Evolutionary conservation across 768 basidiomycete genomes (phyloP), one percentile per base, ranked within the genome.

Genomic region (Pisolithus sp.): DNA sequence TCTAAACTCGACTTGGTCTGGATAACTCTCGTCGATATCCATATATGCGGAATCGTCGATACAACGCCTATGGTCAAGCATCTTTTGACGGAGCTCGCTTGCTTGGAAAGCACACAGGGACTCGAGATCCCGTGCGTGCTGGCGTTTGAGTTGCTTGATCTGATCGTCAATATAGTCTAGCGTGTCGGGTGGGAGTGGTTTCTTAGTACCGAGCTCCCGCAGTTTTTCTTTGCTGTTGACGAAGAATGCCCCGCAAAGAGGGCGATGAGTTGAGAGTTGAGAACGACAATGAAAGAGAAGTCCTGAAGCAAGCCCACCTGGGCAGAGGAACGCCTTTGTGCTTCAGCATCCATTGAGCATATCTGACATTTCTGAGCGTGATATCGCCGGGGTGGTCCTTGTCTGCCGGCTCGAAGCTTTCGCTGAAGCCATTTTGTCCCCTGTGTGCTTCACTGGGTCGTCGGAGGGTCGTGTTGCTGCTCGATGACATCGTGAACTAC

Each of bases 311-410:
- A 54, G 4, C 73, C 52, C 61, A 77, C 78, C 69, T 64, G 43
- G 76, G 73, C 8, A 76, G 65, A 9, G 63, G 62, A 42, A 65
- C 50, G 38, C 72, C 70, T 48, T 71, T 74, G 48, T 69, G 66
- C 8, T 69, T 69, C 21, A 79, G 57, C 20, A 76, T 61, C 54
- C 65, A 77, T 50, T 71, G 64, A 0, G 73, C 74, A 21, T 62
- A 54, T 7, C 72, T 63, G 42, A 71, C 69, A 21, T 65, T 61
- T 50, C 67, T 62, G 46, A 67, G 54, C 5, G 61, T 53, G 54
- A 61, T 28, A 24, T 64, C 54, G 56, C 64, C 62, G 13, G 63
- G 57, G n/a, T 47, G 37, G 23, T 57, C 39, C 23, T 46, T 46
- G 57, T 59, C 51, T 49, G 53, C 48, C 44, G 54, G 46, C 0